Evolutionary conservation across 176 grass and related monocot species (phyloP).

Genomic region (Luzula sylvatica): DNA sequence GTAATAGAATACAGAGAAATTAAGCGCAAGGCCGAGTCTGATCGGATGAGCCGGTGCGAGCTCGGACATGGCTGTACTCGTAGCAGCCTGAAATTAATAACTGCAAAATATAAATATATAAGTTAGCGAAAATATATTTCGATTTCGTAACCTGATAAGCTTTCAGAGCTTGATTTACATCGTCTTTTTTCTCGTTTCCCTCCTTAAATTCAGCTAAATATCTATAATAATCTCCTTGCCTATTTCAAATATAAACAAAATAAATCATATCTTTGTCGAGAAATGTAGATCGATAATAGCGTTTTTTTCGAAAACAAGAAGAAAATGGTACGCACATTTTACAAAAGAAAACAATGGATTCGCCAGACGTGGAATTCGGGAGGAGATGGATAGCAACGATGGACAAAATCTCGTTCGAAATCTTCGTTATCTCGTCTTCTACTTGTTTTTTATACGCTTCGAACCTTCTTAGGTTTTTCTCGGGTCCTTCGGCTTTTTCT

Average conservation of each 20-base stretch:
- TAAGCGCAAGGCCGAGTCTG: constrained; percentile 65
- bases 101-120: constrained; percentile 10
- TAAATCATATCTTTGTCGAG: not conserved
- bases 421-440: constrained; percentile 50
- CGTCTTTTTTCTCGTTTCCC: constrained; percentile 65
- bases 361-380: constrained; percentile 47
- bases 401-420: constrained; percentile 79
- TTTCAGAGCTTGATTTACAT: constrained; percentile 64
- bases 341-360: constrained; percentile 78
- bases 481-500: constrained; percentile 22
- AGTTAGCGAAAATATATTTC: constrained; percentile 3
- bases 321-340: constrained; percentile 59
- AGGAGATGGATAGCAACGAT: constrained; percentile 88
- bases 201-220: constrained; percentile 80
- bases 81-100: constrained; percentile 44
- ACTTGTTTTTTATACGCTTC: constrained; percentile 52
- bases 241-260: constrained; percentile 12
- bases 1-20: constrained; percentile 88
- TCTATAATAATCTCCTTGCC: constrained; percentile 90
- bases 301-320: too few species aligned
- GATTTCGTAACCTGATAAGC: constrained; percentile 57
- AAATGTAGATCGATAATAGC: not conserved
- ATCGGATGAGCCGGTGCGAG: constrained; percentile 47
- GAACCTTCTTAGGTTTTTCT: constrained; percentile 32
- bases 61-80: constrained; percentile 42